Percentiles rank a stretch among this genome's conserved stretches.
Conservation (phyloP, 2,329 filamentous ascomycete genomes). For the Juglanconis juglandina region DNA sequence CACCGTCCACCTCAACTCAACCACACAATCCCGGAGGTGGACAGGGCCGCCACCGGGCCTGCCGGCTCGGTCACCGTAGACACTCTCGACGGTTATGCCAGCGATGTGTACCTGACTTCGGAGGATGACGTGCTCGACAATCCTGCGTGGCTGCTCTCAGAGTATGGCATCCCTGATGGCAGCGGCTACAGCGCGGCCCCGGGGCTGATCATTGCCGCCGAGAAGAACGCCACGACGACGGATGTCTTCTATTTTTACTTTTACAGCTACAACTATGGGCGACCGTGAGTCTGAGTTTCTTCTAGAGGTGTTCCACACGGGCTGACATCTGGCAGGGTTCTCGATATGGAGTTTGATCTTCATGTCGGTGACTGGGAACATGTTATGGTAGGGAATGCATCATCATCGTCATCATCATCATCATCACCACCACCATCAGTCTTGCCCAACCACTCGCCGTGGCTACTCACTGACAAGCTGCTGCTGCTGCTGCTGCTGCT, state of each 20-base stretch:
- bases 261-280: constrained; percentile 22
- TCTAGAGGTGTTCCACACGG: no score
- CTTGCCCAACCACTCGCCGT: background rate
- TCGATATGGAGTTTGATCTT: constrained; percentile 23
- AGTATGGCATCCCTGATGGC: constrained; percentile 18
- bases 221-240: constrained; percentile 21
- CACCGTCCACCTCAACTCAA: constrained; percentile 14
- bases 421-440: background rate
- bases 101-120: constrained; percentile 20
- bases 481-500: no score
- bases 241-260: constrained; percentile 24
- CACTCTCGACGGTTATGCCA: constrained; percentile 15
- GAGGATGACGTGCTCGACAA: constrained; percentile 14
- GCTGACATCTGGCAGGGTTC: constrained; percentile 13
- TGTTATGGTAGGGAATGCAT: constrained; percentile 17
- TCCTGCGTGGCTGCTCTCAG: constrained; percentile 19
- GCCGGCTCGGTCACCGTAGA: constrained; percentile 19
- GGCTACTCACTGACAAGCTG: no score
- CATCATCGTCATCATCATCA: no score
- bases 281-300: constrained; percentile 7
- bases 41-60: constrained; percentile 5
- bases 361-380: constrained; percentile 28
- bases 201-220: constrained; percentile 21
- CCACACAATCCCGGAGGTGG: constrained; percentile 19
- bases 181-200: constrained; percentile 21